Evolutionary conservation across 169 alveolate genomes (phyloP).

Genomic region (Plasmodium reichenowi): DNA sequence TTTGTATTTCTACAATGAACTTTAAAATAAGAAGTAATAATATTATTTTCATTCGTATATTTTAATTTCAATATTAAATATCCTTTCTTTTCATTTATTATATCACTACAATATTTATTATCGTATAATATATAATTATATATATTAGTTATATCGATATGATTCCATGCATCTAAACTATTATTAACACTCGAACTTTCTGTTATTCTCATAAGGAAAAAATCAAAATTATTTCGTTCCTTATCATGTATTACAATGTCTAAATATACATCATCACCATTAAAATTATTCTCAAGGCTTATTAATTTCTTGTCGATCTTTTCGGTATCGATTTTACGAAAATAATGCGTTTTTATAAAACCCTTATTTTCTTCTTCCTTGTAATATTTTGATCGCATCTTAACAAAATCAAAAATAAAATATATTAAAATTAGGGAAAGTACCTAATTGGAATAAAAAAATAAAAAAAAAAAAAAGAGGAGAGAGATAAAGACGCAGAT

Average conservation of each 20-base stretch:
- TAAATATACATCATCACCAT: constrained; percentile 26
- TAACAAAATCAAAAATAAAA: neutral
- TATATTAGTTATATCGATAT: constrained; percentile 36
- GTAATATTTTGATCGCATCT: constrained; percentile 23
- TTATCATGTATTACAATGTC: constrained; percentile 55
- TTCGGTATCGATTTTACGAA: constrained; percentile 38
- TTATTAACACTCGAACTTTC: constrained; percentile 14
- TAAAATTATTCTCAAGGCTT: constrained; percentile 26
- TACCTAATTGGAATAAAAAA: too few species aligned
- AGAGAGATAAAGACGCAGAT: too few species aligned
- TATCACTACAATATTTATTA: constrained; percentile 31
- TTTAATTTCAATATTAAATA: constrained; percentile 48
- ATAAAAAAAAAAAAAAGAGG: too few species aligned
- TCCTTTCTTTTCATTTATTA: constrained; percentile 44
- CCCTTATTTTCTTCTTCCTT: constrained; percentile 47
- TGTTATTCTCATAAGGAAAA: constrained; percentile 20
- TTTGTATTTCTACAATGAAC: constrained; percentile 56
- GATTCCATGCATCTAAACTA: constrained; percentile 27
- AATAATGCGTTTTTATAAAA: constrained; percentile 32
- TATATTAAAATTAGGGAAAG: neutral
- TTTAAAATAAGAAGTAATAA: constrained; percentile 67
- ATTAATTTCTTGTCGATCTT: constrained; percentile 15
- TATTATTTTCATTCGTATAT: constrained; percentile 64
- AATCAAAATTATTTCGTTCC: constrained; percentile 62
- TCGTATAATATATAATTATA: constrained; percentile 51